Base-by-base conservation (phyloP, 139 green algal genomes). In the Chlorella sp. region DNA sequence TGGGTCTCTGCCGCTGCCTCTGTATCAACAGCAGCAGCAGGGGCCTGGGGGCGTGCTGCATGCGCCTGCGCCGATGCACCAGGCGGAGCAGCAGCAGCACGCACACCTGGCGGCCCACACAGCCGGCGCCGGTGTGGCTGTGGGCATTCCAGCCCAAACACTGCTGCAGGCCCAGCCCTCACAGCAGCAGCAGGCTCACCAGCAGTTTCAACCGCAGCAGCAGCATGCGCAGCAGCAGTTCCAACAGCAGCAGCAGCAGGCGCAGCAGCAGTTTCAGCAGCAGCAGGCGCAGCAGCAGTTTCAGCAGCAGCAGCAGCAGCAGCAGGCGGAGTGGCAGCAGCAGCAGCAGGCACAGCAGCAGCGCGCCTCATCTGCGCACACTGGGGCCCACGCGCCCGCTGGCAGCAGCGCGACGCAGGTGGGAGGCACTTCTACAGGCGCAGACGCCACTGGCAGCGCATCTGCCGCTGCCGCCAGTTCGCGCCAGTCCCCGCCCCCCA, bases 231-330 rank as follows among this genome's bases (percentile, higher is more conserved):
- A 37, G 48, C 85, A 37, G 39, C 16, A 75, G 21, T 9, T 87
- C 34, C 39, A 88, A 53, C 81, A 39, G 61, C 83, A 60, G 36
- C 81, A 78, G 36, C 61, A 53, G 57, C 82, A 87, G n/a, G 34
- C 2, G 26, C 71, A 37, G 48, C 69, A 77, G 69, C 26, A 34
- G 26, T 21, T 36, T 57, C 34, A 42, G 1, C 76, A 36, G 19
- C 39, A 40, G 39, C 22, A 34, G 39, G n/a, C 3, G 40, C 34
- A 60, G 48, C 71, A 83, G 85, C 42, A 37, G 3, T 40, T 83
- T 32, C 32, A n/a, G 30, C 22, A 40, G 14, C 81, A 39, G 22
- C 34, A 78, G 36, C 61, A 53, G 57, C 82, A 87, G 34, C 2
- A n/a, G n/a, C n/a, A n/a, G n/a, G n/a, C n/a, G n/a, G n/a, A n/a